Conservation (phyloP, 2,329 filamentous ascomycete genomes). For the Hymenoscyphus occultus region DNA sequence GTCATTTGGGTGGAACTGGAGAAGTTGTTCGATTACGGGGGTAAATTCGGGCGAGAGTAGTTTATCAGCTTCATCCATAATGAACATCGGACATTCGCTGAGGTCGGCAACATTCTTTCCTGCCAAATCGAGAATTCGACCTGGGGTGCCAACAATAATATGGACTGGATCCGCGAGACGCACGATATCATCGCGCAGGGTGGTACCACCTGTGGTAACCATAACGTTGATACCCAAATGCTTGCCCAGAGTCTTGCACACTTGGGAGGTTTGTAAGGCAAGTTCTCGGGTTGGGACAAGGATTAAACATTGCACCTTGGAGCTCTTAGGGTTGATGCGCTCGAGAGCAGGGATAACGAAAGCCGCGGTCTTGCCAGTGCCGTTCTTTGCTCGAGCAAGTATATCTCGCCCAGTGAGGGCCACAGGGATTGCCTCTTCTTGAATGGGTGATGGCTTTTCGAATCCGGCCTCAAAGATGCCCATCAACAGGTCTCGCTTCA, state of each 20-base stretch:
- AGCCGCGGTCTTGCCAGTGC: conserved; percentile 96
- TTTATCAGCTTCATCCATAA: conserved; percentile 99
- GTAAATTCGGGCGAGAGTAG: conserved; percentile 95
- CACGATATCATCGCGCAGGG: conserved; percentile 93
- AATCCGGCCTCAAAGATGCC: conserved; percentile 99
- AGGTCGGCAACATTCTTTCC: conserved; percentile 96
- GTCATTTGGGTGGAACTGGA: conserved; percentile 94
- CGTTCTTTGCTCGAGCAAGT: conserved; percentile 94
- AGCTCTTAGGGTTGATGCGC: conserved; percentile 93
- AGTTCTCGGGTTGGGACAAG: conserved; percentile 95
- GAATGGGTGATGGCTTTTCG: conserved; percentile 97
- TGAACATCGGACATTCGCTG: conserved; percentile 93
- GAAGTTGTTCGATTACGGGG: conserved; percentile 91
- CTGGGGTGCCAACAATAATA: conserved; percentile 95
- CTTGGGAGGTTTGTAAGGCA: conserved; percentile 96
- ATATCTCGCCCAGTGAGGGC: conserved; percentile 94
- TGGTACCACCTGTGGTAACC: conserved; percentile 97
- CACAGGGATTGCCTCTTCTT: conserved; percentile 98
- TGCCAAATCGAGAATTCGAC: conserved; percentile 91
- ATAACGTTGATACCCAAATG: conserved; percentile 97
- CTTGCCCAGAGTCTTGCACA: conserved; percentile 97
- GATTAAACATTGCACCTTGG: conserved; percentile 94
- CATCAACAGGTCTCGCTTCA: conserved; percentile 96
- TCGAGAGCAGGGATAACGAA: conserved; percentile 96
- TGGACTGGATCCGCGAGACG: conserved; percentile 92